phyloP scores from a whole-genome alignment of 1,284 basidiomycete genomes.

The Prillingera fragicola region DNA sequence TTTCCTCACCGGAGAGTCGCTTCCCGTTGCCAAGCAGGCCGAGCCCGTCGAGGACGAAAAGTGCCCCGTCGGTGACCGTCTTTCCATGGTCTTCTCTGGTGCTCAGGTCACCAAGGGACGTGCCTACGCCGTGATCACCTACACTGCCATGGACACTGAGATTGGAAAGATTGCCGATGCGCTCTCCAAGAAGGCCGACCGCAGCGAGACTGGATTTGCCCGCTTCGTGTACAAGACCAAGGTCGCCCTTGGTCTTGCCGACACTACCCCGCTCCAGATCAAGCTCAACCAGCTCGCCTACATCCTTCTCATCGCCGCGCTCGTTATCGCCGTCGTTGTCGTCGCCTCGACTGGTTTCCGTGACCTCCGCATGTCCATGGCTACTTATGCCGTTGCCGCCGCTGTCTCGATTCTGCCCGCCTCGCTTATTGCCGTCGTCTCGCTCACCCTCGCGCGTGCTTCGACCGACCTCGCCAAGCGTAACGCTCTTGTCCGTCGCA shows the following conservation, averaged over 20 bases:
- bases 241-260: slow-evolving; percentile 49
- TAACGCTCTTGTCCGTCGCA: slow-evolving; percentile 52
- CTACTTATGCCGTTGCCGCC: slow-evolving; percentile 52
- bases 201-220: slow-evolving; percentile 42
- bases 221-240: slow-evolving; percentile 45
- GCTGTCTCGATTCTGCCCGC: slow-evolving; percentile 56
- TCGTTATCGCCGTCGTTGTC: slow-evolving; percentile 57
- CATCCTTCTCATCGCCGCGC: slow-evolving; percentile 56
- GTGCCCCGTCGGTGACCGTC: slow-evolving; percentile 53
- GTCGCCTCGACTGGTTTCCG: slow-evolving; percentile 55
- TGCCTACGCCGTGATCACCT: slow-evolving; percentile 56
- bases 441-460: slow-evolving; percentile 47
- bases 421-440: slow-evolving; percentile 49
- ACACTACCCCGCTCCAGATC: slow-evolving; percentile 59
- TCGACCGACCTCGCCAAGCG: slow-evolving; percentile 48
- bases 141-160: slow-evolving; percentile 63
- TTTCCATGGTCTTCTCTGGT: slow-evolving; percentile 53
- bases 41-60: slow-evolving; percentile 48
- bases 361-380: slow-evolving; percentile 48
- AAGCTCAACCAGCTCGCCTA: slow-evolving; percentile 60
- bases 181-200: slow-evolving; percentile 47
- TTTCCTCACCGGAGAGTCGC: slow-evolving; percentile 64
- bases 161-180: slow-evolving; percentile 58
- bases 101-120: slow-evolving; percentile 63
- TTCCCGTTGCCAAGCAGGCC: slow-evolving; percentile 59